Base-by-base conservation (phyloP, 2,329 filamentous ascomycete genomes). In the Tolypocladium endophyticum region DNA sequence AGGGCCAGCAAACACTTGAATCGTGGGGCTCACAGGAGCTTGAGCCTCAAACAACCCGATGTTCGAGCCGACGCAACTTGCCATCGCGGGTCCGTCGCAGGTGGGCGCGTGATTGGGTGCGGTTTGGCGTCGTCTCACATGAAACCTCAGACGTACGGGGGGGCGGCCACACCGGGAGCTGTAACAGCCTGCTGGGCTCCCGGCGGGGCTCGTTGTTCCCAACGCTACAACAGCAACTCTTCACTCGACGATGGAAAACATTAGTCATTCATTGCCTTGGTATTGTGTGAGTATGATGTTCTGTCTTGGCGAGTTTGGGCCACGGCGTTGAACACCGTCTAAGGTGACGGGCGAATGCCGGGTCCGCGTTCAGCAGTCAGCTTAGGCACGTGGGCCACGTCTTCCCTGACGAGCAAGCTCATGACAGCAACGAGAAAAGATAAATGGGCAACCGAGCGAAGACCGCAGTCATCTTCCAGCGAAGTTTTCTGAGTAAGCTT, bases 61-160 rank as follows among this genome's bases (percentile, higher is more conserved):
- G 30, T 54, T 54, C 30, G 50, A 54, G 50, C 20, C 50, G 20
- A 14, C 50, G 30, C 20, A n/a, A 30, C 23, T 33, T 18, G 56
- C 23, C 43, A 39, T 57, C 33, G 56, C 33, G 56, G 56, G 18
- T 50, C 56, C 56, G 20, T 18, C 30, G 38, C 12, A 55, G 23
- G 25, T 47, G 18, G 36, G 9, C 41, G 47, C 58, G 55, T 38
- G 58, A 60, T 54, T 54, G 30, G 50, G 20, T n/a, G 50, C 2
- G 30, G 25, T 11, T n/a, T 33, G 7, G 18, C 28, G 28, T 35
- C 28, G 59, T 61, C 54, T 57, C 36, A 57, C 57, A 58, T 59
- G 59, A 61, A 62, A 62, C 61, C 55, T 58, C 61, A 58, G 38
- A 55, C 59, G 55, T 56, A 57, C 35, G 18, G 38, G 41, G 43